Evolutionary conservation across 371 early-diverging fungal species (phyloP).

Genomic region (Blakeslea trispora): DNA sequence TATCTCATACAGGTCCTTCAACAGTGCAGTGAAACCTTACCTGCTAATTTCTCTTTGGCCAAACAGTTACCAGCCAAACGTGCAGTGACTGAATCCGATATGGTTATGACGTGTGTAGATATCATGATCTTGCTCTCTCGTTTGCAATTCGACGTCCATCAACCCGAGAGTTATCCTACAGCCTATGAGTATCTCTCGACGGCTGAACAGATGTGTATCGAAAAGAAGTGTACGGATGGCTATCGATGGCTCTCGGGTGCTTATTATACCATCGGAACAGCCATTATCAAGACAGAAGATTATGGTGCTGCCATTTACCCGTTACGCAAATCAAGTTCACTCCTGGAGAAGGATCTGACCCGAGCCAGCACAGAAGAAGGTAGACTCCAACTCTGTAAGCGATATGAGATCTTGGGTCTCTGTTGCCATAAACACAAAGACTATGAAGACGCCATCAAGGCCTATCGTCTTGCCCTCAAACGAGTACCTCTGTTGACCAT

Average conservation of each 20-base stretch:
- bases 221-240: constrained; percentile 27
- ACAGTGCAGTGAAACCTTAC: constrained; percentile 20
- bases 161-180: constrained; percentile 24
- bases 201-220: constrained; percentile 34
- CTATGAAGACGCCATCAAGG: constrained; percentile 34
- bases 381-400: constrained; percentile 39
- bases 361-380: constrained; percentile 28
- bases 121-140: constrained; percentile 36
- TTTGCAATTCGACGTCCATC: constrained; percentile 30
- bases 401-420: constrained; percentile 42
- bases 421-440: constrained; percentile 36
- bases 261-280: constrained; percentile 38
- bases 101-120: constrained; percentile 34
- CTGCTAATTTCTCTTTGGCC: not conserved
- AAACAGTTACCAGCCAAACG: constrained; percentile 8
- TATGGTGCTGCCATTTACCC: constrained; percentile 35
- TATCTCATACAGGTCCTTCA: constrained; percentile 15
- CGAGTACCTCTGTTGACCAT: constrained; percentile 32
- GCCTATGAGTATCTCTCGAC: constrained; percentile 34
- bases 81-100: constrained; percentile 5
- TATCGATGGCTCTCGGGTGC: constrained; percentile 40
- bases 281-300: constrained; percentile 27
- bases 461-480: constrained; percentile 33
- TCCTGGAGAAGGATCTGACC: constrained; percentile 34
- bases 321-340: constrained; percentile 36